Evolutionary conservation across 2,329 filamentous ascomycete genomes (phyloP).

Genomic region (Tolypocladium pustulatum): DNA sequence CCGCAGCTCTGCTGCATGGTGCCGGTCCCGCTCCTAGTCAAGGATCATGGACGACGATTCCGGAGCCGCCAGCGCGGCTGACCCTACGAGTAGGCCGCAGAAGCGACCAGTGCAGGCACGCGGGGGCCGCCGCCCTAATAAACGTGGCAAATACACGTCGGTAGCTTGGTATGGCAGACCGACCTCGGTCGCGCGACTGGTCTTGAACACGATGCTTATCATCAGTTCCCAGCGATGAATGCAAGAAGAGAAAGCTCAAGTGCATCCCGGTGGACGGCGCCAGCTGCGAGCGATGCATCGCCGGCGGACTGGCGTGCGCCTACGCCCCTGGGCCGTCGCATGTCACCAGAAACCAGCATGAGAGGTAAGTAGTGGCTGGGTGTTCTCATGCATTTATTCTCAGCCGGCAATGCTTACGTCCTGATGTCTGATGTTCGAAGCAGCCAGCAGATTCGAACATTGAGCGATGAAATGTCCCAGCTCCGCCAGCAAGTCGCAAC

Average conservation of each 20-base stretch:
- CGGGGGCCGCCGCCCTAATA: conserved; percentile 13
- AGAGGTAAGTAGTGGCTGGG: conserved; percentile 7
- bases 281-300: conserved; percentile 19
- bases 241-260: conserved; percentile 30
- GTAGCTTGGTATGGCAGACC: conserved; percentile 21
- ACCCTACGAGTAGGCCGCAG: conserved; percentile 1
- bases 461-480: conserved; percentile 17
- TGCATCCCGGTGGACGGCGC: conserved; percentile 18
- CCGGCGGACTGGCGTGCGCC: conserved; percentile 14
- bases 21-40: neutral
- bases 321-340: conserved; percentile 13
- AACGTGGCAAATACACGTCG: conserved; percentile 26
- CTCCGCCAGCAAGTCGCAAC: conserved; percentile 19
- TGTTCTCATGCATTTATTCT: neutral
- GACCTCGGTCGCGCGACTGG: neutral
- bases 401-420: neutral
- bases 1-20: neutral
- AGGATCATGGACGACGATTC: conserved; percentile 1
- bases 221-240: conserved; percentile 19
- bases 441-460: conserved; percentile 8
- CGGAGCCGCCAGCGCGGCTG: neutral
- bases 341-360: conserved; percentile 9
- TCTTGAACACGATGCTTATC: conserved; percentile 3
- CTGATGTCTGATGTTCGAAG: neutral
- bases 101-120: conserved; percentile 3